Evolutionary conservation across 148 eudicot genomes (phyloP), one percentile per base, ranked within the genome.

Genomic region (Salicornia ramosissima): DNA sequence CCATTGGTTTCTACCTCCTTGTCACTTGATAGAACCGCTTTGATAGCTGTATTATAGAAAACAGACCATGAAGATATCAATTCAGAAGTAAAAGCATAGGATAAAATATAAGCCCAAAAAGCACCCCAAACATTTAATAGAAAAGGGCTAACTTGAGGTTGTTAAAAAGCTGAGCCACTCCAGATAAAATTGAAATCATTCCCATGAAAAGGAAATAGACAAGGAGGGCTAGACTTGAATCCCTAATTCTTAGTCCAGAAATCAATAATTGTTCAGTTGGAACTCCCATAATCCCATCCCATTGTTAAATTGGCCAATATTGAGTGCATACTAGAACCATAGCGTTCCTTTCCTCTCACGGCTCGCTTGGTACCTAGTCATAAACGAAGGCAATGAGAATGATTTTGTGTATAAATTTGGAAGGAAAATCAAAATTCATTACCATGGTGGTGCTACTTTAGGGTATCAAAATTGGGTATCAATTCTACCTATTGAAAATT

Each of bases 21-120:
- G 25, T 87, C 92, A 83, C 79, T 77, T 24, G 86, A 72, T 79
- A 88, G 71, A 72, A 77, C 81, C 11, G 87, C 90, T 82, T 34
- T 80, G 70, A 84, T 77, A 51, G 70, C 91, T 90, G 84, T 73
- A 71, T 36, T 15, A 36, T 57, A 57, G 60, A 71, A 33, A 33
- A 47, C 45, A 60, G 18, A 63, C 60, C 36, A 58, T 30, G 58
- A 65, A 58, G 50, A 61, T 39, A 40, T 36, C 64, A 30, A 29
- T 6, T 8, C 54, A 6, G 34, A 52, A 15, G 62, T 29, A 2
- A 47, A 2, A 67, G 14, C 24, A 39, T 28, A 63, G 24, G n/a
- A 33, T 2, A 36, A 18, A 65, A 54, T 28, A n/a, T n/a, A n/a
- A n/a, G n/a, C n/a, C 51, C 18, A 28, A 40, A 21, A 49, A 49